Base-by-base conservation (phyloP, 1,139 yeast genomes). In the Eremothecium coryli region DNA sequence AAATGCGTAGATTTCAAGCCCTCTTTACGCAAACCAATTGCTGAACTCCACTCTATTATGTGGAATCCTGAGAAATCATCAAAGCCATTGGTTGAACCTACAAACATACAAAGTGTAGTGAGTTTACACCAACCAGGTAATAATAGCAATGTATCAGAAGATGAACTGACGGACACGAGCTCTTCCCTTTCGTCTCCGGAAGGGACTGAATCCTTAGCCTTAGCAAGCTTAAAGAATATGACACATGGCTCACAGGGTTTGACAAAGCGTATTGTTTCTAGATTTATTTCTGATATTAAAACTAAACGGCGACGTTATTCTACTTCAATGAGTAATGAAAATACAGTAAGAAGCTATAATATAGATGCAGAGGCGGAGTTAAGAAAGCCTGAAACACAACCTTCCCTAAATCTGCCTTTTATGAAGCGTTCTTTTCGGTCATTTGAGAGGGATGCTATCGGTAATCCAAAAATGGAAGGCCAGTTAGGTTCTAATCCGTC, bases 61-160 rank as follows among this genome's bases (percentile, higher is more conserved):
- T 53, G 57, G 57, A 45, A 44, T 21, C 38, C 47, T 2, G 47
- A 54, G 3, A 48, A 44, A 24, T 43, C 43, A 16, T 44, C 54
- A 2, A 38, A 38, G 11, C 53, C 57, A 2, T 45, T 45, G 2
- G 29, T 46, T 8, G 46, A 52, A 13, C 43, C 37, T 5, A 42
- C 43, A 6, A 54, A 46, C 32, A 46, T 41, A 13, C 43, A 48
- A 7, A 41, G 39, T n/a, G 53, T 44, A 4, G 52, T 46, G 8
- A 38, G 41, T 35, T 14, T 48, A 22, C 42, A 37, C 17, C 33
- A 29, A 6, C 29, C 29, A 9, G 22, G 31, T 17, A 31, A 26
- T 10, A 26, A 29, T 17, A 16, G 13, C 13, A 29, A 25, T 15
- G 14, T 20, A 8, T 26, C 20, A 8, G 32, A 29, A 13, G 38